phyloP scores from a whole-genome alignment of 192 early-diverging fungal genomes.

The Umbelopsis vinacea region DNA sequence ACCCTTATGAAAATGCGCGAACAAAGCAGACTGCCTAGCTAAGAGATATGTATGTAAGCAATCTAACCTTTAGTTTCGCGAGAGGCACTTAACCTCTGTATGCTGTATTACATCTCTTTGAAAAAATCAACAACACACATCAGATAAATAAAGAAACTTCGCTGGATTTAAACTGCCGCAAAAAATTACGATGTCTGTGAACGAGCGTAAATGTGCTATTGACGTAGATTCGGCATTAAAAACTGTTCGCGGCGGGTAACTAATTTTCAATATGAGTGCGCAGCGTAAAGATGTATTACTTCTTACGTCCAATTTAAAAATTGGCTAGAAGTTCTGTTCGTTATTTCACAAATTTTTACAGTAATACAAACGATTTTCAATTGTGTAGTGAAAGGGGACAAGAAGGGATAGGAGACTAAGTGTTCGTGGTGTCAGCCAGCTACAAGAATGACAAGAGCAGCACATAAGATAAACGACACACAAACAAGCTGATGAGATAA shows the following conservation, averaged over 20 bases:
- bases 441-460: slow-evolving; percentile 2
- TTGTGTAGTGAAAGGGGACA: slow-evolving; percentile 1
- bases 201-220: too few relatives aligned
- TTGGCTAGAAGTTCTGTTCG: slow-evolving; percentile 14
- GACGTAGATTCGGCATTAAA: too few relatives aligned
- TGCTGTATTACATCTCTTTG: too few relatives aligned
- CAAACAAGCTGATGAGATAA: slow-evolving; percentile 17
- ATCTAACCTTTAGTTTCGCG: too few relatives aligned
- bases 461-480: slow-evolving; percentile 16
- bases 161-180: too few relatives aligned
- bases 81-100: too few relatives aligned
- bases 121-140: too few relatives aligned
- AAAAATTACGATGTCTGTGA: too few relatives aligned
- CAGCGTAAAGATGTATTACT: slow-evolving; percentile 15
- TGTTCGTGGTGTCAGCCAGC: slow-evolving; percentile 1
- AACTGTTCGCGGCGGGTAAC: not conserved
- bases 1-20: too few relatives aligned
- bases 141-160: too few relatives aligned
- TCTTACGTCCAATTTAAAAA: not conserved
- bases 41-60: too few relatives aligned
- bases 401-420: slow-evolving; percentile 5
- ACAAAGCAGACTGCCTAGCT: too few relatives aligned
- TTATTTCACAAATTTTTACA: slow-evolving; percentile 24
- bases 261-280: not conserved
- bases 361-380: slow-evolving; percentile 1